A percentile compares a stretch with the other conserved stretches of the same genome.
These are phyloP conservation scores for Acer campestre DNA, from an alignment of 345 rosid genomes.

Conservation along the genomic window DNA sequence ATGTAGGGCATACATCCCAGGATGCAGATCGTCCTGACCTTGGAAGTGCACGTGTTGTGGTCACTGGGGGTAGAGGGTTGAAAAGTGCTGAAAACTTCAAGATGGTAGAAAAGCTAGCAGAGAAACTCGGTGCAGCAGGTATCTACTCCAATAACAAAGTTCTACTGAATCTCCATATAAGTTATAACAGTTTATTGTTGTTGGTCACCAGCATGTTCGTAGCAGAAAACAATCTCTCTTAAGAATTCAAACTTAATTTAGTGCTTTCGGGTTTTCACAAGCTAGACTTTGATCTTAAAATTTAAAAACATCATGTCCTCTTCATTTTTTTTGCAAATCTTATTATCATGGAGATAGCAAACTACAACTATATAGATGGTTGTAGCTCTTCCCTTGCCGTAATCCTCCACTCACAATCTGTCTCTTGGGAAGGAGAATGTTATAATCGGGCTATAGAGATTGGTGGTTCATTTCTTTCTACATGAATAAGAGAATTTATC, in stretches of 20 bases:
- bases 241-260: not conserved
- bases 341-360: not conserved
- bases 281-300: not conserved
- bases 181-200: not conserved
- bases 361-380: not conserved
- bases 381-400: not conserved
- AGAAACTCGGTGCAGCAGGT: constrained; percentile 98
- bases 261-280: not conserved
- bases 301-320: not conserved
- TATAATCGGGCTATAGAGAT: not conserved
- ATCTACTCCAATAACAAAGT: not conserved
- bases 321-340: not conserved
- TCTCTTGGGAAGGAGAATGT: not conserved
- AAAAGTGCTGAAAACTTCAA: constrained; percentile 92
- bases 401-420: not conserved
- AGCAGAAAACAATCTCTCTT: not conserved
- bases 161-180: not conserved
- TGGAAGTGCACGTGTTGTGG: constrained; percentile 83
- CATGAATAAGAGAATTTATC: not conserved
- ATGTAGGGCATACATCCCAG: constrained; percentile 64
- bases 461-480: not conserved
- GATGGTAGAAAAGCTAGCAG: constrained; percentile 95
- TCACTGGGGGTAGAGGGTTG: constrained; percentile 91
- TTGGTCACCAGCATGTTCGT: not conserved
- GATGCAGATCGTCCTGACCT: constrained; percentile 96